Evolutionary conservation across 768 basidiomycete species (phyloP).

Genomic region (Russula brevipes): DNA sequence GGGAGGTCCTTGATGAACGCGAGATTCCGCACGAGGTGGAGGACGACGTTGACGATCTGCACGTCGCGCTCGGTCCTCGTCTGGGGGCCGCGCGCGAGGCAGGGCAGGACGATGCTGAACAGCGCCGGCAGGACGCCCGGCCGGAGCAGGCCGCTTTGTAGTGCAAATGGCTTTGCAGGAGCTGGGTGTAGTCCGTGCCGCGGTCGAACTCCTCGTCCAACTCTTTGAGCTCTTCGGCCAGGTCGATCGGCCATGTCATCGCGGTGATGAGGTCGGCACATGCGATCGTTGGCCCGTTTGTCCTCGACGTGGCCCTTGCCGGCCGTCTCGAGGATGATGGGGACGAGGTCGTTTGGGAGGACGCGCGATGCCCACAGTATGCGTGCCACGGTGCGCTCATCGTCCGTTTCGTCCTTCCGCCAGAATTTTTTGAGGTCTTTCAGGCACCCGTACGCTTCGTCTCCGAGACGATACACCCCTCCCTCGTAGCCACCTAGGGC

Average conservation of each 20-base stretch:
- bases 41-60: slow-evolving; percentile 80
- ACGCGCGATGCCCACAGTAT: slow-evolving; percentile 89
- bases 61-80: slow-evolving; percentile 76
- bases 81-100: slow-evolving; percentile 61
- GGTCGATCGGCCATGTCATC: slow-evolving; percentile 98
- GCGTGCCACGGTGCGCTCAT: slow-evolving; percentile 91
- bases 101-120: slow-evolving; percentile 71
- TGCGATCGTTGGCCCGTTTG: slow-evolving; percentile 72
- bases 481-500: slow-evolving; percentile 75
- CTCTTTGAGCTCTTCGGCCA: slow-evolving; percentile 91
- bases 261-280: slow-evolving; percentile 89
- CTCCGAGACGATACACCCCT: slow-evolving; percentile 67
- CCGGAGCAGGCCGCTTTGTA: slow-evolving; percentile 82
- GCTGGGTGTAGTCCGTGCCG: slow-evolving; percentile 83
- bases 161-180: slow-evolving; percentile 71
- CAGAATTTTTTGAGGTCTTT: slow-evolving; percentile 94
- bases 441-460: slow-evolving; percentile 77
- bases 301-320: slow-evolving; percentile 75
- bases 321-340: slow-evolving; percentile 76
- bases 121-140: slow-evolving; percentile 66
- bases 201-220: slow-evolving; percentile 77
- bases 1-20: slow-evolving; percentile 87
- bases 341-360: slow-evolving; percentile 80
- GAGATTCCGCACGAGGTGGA: slow-evolving; percentile 91
- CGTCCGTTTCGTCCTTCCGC: slow-evolving; percentile 95